phyloP scores from a whole-genome alignment of 352 stramenopile species.

The Lagenidium sp. region DNA sequence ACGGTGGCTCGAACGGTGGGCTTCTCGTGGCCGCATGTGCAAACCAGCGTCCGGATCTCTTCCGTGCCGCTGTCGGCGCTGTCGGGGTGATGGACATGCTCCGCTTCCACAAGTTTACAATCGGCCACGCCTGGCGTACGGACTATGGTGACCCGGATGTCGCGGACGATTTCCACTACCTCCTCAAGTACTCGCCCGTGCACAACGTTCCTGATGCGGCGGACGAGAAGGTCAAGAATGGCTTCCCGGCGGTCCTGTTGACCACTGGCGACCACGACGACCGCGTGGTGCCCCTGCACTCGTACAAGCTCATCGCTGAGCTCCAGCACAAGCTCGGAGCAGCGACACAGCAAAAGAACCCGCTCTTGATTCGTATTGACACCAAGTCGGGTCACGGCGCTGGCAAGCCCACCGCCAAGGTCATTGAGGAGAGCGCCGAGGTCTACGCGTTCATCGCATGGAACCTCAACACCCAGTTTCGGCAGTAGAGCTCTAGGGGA shows the following conservation, averaged over 20 bases:
- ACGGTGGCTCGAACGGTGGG: slow-evolving; percentile 92
- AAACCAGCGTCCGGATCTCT: slow-evolving; percentile 89
- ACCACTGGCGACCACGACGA: slow-evolving; percentile 89
- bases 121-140: slow-evolving; percentile 85
- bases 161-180: slow-evolving; percentile 71
- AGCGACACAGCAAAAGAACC: slow-evolving; percentile 59
- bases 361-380: slow-evolving; percentile 86
- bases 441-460: slow-evolving; percentile 84
- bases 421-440: slow-evolving; percentile 81
- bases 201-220: slow-evolving; percentile 77
- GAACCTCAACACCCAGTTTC: slow-evolving; percentile 42
- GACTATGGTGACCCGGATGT: slow-evolving; percentile 84
- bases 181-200: slow-evolving; percentile 82
- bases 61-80: slow-evolving; percentile 87
- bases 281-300: slow-evolving; percentile 85
- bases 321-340: slow-evolving; percentile 71
- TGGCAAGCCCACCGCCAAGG: slow-evolving; percentile 84
- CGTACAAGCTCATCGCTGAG: slow-evolving; percentile 86
- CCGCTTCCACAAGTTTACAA: slow-evolving; percentile 92
- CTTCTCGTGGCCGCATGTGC: slow-evolving; percentile 88
- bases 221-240: slow-evolving; percentile 38
- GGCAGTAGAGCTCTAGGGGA: too few relatives aligned
- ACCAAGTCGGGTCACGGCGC: slow-evolving; percentile 84
- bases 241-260: slow-evolving; percentile 76
- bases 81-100: slow-evolving; percentile 97